Evolutionary conservation across 305 asterid genomes (phyloP), one percentile per base, ranked within the genome.

Genomic region (Solanum hybrid): DNA sequence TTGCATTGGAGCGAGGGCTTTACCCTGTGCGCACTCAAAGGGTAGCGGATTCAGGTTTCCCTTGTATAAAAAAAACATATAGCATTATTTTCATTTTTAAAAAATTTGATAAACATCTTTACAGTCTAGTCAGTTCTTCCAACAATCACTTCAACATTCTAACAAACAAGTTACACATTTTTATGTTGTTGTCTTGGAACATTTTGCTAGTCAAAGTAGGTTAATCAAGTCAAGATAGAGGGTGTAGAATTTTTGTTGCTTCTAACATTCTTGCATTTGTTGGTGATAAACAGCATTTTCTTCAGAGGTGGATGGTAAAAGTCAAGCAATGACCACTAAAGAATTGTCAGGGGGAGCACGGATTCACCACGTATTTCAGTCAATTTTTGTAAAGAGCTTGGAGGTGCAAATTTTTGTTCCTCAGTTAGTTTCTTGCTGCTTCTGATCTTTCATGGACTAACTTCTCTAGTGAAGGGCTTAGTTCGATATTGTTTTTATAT

Each of bases 341-440:
- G 92, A 83, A 51, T 83, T 90, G 83, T 88, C 90, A 5, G 92
- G 90, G 14, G 92, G 92, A 82, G 92, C 92, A 15, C 89, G 92
- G 81, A 90, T 90, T 31, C 87, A 75, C 87, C 89, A 90, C 45
- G 51, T 90, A 70, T 90, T 90, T 61, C 92, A 89, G 80, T 88
- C 90, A 73, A 90, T 89, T 72, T 89, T 90, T 57, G 92, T 90
- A 6, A 90, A 90, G 92, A 83, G 89, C 87, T 76, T 90, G 92
- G 92, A 90, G 92, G 92, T 90, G 75, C 39, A 31, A 45, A 73
- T 70, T 88, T 90, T 29, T 29, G 39, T 72, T 88, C 33, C 86
- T n/a, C 87, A 15, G 17, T 61, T 39, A n/a, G 39, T 38, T 88
- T 73, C 41, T 31, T 75, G 76, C 36, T 77, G 41, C 86, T 41